Evolutionary conservation across 78 protist species (phyloP).

Genomic region (Tieghemostelium lacteum): DNA sequence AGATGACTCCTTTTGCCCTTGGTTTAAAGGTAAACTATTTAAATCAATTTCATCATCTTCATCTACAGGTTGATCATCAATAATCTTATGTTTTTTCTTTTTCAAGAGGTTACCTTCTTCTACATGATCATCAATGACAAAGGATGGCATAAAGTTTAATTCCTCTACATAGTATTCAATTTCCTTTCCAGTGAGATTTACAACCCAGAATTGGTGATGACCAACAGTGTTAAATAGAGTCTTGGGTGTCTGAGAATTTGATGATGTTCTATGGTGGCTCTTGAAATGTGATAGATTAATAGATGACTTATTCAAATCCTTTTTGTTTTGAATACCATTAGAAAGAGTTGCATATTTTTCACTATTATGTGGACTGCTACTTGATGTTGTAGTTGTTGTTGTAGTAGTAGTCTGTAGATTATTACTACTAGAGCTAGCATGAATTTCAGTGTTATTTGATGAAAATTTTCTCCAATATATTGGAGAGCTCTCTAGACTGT

Average conservation of each 20-base stretch:
- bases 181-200: constrained; percentile 61
- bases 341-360: not conserved
- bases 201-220: constrained; percentile 53
- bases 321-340: constrained; percentile 19
- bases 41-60: not conserved
- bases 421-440: not conserved
- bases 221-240: constrained; percentile 61
- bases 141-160: constrained; percentile 35
- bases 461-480: not conserved
- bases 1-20: not conserved
- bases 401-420: not conserved
- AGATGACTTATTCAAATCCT: constrained; percentile 53
- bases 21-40: not conserved
- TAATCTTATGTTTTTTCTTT: not conserved
- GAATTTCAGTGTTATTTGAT: not conserved
- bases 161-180: constrained; percentile 73
- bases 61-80: not conserved
- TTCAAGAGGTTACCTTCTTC: not conserved
- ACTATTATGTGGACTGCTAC: not conserved
- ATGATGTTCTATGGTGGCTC: constrained; percentile 22
- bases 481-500: not conserved
- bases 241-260: constrained; percentile 10
- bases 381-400: not conserved
- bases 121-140: constrained; percentile 8
- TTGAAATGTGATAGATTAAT: constrained; percentile 17